These are phyloP conservation scores for Solanum appendiculatum DNA, from an alignment of 257 asterid genomes.

Conservation along the genomic window DNA sequence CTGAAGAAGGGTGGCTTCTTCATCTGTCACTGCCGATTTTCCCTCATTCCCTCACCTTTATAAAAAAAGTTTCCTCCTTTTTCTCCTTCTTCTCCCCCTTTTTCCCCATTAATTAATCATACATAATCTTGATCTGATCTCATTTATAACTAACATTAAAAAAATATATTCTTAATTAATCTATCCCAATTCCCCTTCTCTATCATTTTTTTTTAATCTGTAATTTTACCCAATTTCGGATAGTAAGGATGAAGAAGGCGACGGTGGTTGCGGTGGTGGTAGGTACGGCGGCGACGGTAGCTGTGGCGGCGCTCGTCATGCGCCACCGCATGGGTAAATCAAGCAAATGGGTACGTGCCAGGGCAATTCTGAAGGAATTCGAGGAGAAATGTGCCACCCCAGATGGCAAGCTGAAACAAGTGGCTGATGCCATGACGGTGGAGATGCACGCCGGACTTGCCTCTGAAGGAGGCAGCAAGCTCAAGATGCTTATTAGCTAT, in stretches of 20 bases:
- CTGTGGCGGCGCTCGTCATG: slow-evolving; percentile 54
- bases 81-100: neutral
- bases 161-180: no score
- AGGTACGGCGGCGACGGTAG: slow-evolving; percentile 60
- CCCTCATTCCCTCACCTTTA: slow-evolving; percentile 1
- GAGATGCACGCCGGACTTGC: slow-evolving; percentile 90
- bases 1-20: neutral
- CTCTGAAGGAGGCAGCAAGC: slow-evolving; percentile 82
- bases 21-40: neutral
- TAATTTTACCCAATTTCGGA: neutral
- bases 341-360: slow-evolving; percentile 51
- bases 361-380: slow-evolving; percentile 49
- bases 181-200: neutral
- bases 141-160: neutral
- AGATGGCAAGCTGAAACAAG: slow-evolving; percentile 42
- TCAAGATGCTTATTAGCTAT: slow-evolving; percentile 77
- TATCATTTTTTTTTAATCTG: neutral
- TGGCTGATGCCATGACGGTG: slow-evolving; percentile 76
- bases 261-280: slow-evolving; percentile 67
- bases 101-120: neutral
- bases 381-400: slow-evolving; percentile 80
- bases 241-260: slow-evolving; percentile 40
- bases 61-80: neutral
- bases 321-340: slow-evolving; percentile 56
- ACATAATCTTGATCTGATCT: neutral